phyloP scores from a whole-genome alignment of 2,329 filamentous ascomycete genomes.

The Plenodomus lindquistii region DNA sequence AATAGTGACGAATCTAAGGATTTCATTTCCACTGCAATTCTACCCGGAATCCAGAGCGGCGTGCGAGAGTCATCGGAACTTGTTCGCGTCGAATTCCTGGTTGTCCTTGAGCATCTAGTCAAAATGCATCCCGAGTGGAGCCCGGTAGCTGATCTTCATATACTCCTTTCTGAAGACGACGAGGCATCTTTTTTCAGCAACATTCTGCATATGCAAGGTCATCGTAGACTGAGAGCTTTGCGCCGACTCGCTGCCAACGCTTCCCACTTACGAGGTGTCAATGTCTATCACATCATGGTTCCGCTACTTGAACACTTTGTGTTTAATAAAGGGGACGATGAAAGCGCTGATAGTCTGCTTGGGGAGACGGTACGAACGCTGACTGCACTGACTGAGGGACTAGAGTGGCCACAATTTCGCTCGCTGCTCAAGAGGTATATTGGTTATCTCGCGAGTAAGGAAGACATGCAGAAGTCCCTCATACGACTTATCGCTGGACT shows the following conservation, averaged over 20 bases:
- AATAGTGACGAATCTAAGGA: slow-evolving; percentile 57
- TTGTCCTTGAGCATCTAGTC: slow-evolving; percentile 78
- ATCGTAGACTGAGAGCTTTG: slow-evolving; percentile 82
- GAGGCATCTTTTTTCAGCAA: slow-evolving; percentile 91
- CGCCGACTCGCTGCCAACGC: slow-evolving; percentile 74
- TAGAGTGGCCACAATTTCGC: slow-evolving; percentile 91
- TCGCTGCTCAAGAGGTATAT: slow-evolving; percentile 83
- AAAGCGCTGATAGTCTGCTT: slow-evolving; percentile 75
- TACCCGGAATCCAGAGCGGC: slow-evolving; percentile 77
- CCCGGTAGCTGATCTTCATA: slow-evolving; percentile 72
- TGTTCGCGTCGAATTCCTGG: slow-evolving; percentile 79
- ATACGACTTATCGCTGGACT: slow-evolving; percentile 80
- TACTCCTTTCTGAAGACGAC: slow-evolving; percentile 73
- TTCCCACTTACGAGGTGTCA: slow-evolving; percentile 70
- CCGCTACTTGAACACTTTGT: slow-evolving; percentile 94
- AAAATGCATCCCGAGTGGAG: slow-evolving; percentile 70
- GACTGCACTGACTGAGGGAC: slow-evolving; percentile 69
- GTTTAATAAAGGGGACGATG: slow-evolving; percentile 80
- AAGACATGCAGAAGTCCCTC: slow-evolving; percentile 82
- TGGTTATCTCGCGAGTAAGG: slow-evolving; percentile 77
- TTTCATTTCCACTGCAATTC: slow-evolving; percentile 66
- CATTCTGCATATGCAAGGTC: slow-evolving; percentile 84
- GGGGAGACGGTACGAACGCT: slow-evolving; percentile 86
- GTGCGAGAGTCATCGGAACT: slow-evolving; percentile 79
- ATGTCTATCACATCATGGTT: slow-evolving; percentile 84